Percentiles rank a stretch among this genome's conserved stretches.
These are phyloP conservation scores for Ampelomyces quisqualis DNA, from an alignment of 2,329 filamentous ascomycete genomes.

Conservation along the genomic window DNA sequence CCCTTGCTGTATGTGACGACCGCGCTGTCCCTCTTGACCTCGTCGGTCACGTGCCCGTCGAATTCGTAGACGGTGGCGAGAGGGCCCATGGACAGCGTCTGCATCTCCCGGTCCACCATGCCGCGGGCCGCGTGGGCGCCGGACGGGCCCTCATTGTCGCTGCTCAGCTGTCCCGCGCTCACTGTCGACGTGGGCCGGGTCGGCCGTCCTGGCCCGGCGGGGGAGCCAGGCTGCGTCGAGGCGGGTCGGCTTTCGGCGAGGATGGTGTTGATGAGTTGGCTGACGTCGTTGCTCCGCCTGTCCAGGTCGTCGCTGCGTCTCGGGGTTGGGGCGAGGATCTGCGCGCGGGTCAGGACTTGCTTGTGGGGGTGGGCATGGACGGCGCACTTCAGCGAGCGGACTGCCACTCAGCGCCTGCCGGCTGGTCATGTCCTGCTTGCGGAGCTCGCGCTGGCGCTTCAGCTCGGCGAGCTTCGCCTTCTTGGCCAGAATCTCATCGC, in stretches of 20 bases:
- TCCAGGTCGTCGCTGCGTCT: slow-evolving; percentile 65
- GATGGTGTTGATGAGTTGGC: slow-evolving; percentile 79
- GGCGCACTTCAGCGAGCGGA: slow-evolving; percentile 66
- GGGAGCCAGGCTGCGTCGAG: slow-evolving; percentile 61
- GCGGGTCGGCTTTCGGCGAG: slow-evolving; percentile 74
- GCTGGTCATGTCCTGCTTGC: slow-evolving; percentile 70
- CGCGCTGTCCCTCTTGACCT: slow-evolving; percentile 65
- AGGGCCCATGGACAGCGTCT: slow-evolving; percentile 72
- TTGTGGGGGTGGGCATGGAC: not conserved
- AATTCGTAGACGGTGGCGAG: slow-evolving; percentile 79
- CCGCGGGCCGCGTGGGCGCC: slow-evolving; percentile 17
- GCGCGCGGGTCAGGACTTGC: slow-evolving; percentile 12
- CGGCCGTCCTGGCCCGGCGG: slow-evolving; percentile 49
- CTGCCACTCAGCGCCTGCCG: slow-evolving; percentile 64
- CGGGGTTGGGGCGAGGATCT: slow-evolving; percentile 70
- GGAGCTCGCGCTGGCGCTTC: slow-evolving; percentile 84
- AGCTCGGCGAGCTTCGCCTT: slow-evolving; percentile 96
- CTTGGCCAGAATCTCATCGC: slow-evolving; percentile 95
- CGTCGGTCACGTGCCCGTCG: slow-evolving; percentile 71
- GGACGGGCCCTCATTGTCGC: slow-evolving; percentile 55
- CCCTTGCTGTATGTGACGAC: slow-evolving; percentile 96
- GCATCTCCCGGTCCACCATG: slow-evolving; percentile 52
- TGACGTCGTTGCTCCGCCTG: slow-evolving; percentile 64
- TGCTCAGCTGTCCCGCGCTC: slow-evolving; percentile 78
- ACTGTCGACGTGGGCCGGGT: slow-evolving; percentile 86